phyloP scores from a whole-genome alignment of 2,329 filamentous ascomycete genomes.

The Bipolaris oryzae region DNA sequence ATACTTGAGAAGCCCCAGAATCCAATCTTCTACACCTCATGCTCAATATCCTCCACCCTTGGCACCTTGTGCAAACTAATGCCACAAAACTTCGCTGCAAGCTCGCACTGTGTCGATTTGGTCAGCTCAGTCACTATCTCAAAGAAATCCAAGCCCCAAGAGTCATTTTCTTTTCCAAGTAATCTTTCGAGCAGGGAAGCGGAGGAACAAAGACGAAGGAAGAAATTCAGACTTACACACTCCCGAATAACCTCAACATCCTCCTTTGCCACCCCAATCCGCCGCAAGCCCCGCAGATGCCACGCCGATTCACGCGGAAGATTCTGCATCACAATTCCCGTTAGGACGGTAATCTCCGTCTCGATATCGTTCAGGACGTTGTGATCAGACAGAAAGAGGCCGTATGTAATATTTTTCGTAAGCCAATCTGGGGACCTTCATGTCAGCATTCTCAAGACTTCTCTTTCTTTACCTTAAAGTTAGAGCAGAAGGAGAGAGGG shows the following conservation, averaged over 20 bases:
- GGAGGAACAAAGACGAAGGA: too few species aligned
- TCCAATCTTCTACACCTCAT: slow-evolving; percentile 30
- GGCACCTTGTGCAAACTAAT: slow-evolving; percentile 38
- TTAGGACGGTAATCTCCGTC: slow-evolving; percentile 61
- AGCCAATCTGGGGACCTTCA: slow-evolving; percentile 53
- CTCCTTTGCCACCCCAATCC: slow-evolving; percentile 55
- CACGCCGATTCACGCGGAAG: slow-evolving; percentile 59
- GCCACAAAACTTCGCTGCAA: slow-evolving; percentile 38
- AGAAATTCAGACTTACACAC: slow-evolving; percentile 45
- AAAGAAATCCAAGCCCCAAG: background rate
- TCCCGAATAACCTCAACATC: slow-evolving; percentile 54
- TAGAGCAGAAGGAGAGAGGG: background rate
- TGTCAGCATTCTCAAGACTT: slow-evolving; percentile 3
- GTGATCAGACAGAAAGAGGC: slow-evolving; percentile 63
- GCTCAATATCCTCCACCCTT: slow-evolving; percentile 41
- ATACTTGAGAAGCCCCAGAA: too few species aligned
- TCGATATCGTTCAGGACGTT: slow-evolving; percentile 61
- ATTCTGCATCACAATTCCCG: slow-evolving; percentile 65
- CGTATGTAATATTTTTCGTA: slow-evolving; percentile 62
- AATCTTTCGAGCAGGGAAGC: too few species aligned
- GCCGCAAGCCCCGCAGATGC: slow-evolving; percentile 59
- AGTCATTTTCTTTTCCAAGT: too few species aligned
- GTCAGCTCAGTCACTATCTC: slow-evolving; percentile 10
- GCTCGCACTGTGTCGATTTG: slow-evolving; percentile 30
- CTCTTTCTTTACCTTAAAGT: too few species aligned